Percentiles rank a stretch among this genome's conserved stretches.
Conservation (phyloP, 345 rosid genomes). For the Stellera chamaejasme region DNA sequence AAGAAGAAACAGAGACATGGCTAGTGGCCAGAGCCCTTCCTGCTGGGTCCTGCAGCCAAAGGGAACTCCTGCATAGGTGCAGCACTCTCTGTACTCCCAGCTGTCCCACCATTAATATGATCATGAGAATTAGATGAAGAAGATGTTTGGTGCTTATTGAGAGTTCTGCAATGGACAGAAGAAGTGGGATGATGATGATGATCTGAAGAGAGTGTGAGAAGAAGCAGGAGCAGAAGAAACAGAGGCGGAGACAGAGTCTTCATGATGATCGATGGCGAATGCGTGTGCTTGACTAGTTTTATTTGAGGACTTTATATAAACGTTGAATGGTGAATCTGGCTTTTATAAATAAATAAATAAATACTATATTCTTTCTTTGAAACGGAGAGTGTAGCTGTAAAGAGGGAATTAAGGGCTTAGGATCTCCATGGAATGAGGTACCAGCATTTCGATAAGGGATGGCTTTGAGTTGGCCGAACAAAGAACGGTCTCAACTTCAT, state of each 20-base stretch:
- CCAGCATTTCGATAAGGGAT: slow-evolving; percentile 13
- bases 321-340: neutral
- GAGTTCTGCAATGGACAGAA: slow-evolving; percentile 18
- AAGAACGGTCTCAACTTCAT: slow-evolving; percentile 19
- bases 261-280: slow-evolving; percentile 15
- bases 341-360: neutral
- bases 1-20: neutral
- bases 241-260: slow-evolving; percentile 12
- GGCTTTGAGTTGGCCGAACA: slow-evolving; percentile 11
- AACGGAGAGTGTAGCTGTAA: slow-evolving; percentile 23
- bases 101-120: neutral
- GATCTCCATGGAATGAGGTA: slow-evolving; percentile 36
- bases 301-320: neutral
- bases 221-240: neutral
- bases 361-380: slow-evolving; percentile 7
- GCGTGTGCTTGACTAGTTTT: neutral
- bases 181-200: neutral
- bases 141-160: slow-evolving; percentile 1
- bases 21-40: slow-evolving; percentile 55
- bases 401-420: slow-evolving; percentile 19
- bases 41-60: slow-evolving; percentile 48
- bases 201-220: slow-evolving; percentile 13
- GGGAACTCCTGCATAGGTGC: neutral
- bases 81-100: slow-evolving; percentile 7
- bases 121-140: neutral